Percentiles rank a stretch among this genome's conserved stretches.
Evolutionary conservation across 352 stramenopile genomes (phyloP).

Genomic region (Elongisporangium anandrum): DNA sequence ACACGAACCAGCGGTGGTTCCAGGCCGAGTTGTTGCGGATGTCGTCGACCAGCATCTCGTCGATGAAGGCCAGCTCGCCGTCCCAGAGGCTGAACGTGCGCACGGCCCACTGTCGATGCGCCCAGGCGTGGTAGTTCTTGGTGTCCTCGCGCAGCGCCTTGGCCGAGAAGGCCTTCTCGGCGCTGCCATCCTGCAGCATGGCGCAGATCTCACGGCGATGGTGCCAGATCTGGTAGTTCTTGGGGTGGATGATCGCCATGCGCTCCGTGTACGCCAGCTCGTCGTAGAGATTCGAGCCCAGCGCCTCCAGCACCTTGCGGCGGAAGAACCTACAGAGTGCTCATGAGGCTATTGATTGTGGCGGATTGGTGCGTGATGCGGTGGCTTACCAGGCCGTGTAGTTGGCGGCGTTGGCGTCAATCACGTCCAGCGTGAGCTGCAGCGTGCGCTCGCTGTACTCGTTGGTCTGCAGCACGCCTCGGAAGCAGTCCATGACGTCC

Average conservation of each 20-base stretch:
- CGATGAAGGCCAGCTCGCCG: constrained; percentile 89
- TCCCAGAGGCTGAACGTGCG: constrained; percentile 88
- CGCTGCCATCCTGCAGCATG: constrained; percentile 63
- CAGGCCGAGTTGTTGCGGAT: constrained; percentile 96
- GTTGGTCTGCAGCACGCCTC: constrained; percentile 87
- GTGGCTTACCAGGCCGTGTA: constrained; percentile 95
- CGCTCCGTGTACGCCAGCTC: constrained; percentile 75
- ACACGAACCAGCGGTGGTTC: constrained; percentile 87
- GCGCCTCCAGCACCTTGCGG: constrained; percentile 82
- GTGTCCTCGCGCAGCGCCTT: constrained; percentile 92
- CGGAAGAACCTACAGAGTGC: constrained; percentile 68
- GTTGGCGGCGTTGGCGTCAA: constrained; percentile 96
- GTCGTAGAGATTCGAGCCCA: constrained; percentile 59
- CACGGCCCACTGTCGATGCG: constrained; percentile 94
- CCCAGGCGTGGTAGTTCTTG: constrained; percentile 99
- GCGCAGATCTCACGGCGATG: constrained; percentile 94
- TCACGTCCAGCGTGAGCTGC: constrained; percentile 88
- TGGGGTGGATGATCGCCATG: constrained; percentile 93
- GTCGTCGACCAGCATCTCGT: constrained; percentile 88
- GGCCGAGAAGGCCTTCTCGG: constrained; percentile 92
- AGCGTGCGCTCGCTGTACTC: constrained; percentile 92
- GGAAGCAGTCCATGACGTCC: constrained; percentile 94
- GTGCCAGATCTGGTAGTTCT: constrained; percentile 99
- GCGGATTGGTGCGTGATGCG: background rate
- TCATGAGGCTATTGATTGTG: background rate